Conservation (phyloP, 192 early-diverging fungal species). For the Entrophospora sp. region DNA sequence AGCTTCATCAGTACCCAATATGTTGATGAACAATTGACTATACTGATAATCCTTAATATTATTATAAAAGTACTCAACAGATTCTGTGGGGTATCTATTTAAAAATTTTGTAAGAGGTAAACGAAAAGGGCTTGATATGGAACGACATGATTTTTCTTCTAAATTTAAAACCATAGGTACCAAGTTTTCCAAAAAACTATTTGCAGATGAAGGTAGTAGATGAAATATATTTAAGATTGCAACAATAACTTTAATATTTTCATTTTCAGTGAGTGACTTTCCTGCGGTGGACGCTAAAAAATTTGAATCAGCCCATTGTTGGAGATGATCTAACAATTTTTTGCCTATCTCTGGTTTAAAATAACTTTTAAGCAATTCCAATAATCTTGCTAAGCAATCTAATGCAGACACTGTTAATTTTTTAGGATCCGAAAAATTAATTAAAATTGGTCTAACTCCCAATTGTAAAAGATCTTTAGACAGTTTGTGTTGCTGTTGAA, state of each 20-base stretch:
- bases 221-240: conserved; percentile 92
- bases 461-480: conserved; percentile 92
- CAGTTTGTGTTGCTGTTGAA: conserved; percentile 75
- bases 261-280: conserved; percentile 79
- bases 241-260: conserved; percentile 90
- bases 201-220: conserved; percentile 80
- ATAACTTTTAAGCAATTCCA: conserved; percentile 92
- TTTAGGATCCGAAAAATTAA: conserved; percentile 92
- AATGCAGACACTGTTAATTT: conserved; percentile 84
- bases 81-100: conserved; percentile 79
- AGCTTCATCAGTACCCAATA: conserved; percentile 46
- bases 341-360: conserved; percentile 99
- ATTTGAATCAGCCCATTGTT: conserved; percentile 83
- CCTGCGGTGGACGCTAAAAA: conserved; percentile 72
- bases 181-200: conserved; percentile 87
- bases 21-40: conserved; percentile 56
- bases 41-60: conserved; percentile 50
- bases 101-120: conserved; percentile 82
- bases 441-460: conserved; percentile 91
- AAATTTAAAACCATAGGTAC: conserved; percentile 81
- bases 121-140: conserved; percentile 89
- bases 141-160: conserved; percentile 72
- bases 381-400: conserved; percentile 86
- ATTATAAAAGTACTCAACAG: conserved; percentile 76
- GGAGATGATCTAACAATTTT: conserved; percentile 92